These are phyloP conservation scores for Tetradesmus obliquus DNA, from an alignment of 139 green algal genomes.

Conservation along the genomic window DNA sequence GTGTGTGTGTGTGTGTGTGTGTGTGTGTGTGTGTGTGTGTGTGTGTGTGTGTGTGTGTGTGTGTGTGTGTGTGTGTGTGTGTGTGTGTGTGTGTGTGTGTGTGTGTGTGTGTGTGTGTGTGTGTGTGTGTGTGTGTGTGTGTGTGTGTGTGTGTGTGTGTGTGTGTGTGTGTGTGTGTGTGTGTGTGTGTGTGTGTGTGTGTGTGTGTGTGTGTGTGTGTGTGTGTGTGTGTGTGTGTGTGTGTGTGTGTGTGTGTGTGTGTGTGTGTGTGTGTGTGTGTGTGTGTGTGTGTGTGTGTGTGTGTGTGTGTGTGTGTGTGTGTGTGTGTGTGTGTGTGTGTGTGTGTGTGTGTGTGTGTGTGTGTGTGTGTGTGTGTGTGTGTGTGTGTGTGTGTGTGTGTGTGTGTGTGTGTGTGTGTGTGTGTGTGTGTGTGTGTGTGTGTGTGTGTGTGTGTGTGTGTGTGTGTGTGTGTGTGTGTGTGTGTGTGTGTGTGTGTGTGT, in stretches of 20 bases:
- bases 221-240: constrained; percentile 36
- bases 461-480: constrained; percentile 36
- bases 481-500: constrained; percentile 30
- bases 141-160: constrained; percentile 32
- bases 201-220: constrained; percentile 36
- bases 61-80: constrained; percentile 52
- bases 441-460: constrained; percentile 32
- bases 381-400: constrained; percentile 36
- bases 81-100: constrained; percentile 32
- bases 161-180: constrained; percentile 34
- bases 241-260: constrained; percentile 52
- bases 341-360: constrained; percentile 34
- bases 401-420: constrained; percentile 36
- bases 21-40: constrained; percentile 36
- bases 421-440: constrained; percentile 52
- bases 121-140: constrained; percentile 30
- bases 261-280: constrained; percentile 32
- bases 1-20: constrained; percentile 34
- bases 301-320: constrained; percentile 30
- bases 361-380: constrained; percentile 34
- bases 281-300: constrained; percentile 36
- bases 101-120: constrained; percentile 36
- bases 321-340: constrained; percentile 32
- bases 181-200: constrained; percentile 34
- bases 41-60: constrained; percentile 36